These are phyloP conservation scores for Botryotinia narcissicola DNA, from an alignment of 2,329 filamentous ascomycete species.

Conservation along the genomic window DNA sequence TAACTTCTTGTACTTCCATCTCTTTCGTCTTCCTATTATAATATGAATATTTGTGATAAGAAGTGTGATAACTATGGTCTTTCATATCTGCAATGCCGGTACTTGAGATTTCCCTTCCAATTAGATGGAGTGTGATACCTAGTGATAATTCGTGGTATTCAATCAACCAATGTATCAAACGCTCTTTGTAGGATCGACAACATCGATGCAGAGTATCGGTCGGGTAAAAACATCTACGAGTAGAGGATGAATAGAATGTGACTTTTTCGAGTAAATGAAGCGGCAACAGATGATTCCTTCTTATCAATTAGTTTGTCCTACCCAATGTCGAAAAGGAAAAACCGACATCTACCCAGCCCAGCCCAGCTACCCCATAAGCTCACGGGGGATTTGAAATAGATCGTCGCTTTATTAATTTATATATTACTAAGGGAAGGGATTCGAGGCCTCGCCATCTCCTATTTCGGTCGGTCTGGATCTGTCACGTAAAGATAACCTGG, in stretches of 20 bases:
- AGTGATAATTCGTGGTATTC: neutral
- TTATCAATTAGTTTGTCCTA: neutral
- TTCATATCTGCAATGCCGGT: slow-evolving; percentile 11
- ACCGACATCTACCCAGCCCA: neutral
- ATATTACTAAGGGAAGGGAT: neutral
- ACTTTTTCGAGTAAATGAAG: neutral
- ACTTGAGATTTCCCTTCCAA: neutral
- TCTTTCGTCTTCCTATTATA: neutral
- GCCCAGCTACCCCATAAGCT: neutral
- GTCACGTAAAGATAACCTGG: neutral
- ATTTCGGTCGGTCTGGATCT: slow-evolving; percentile 6
- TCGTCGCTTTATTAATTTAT: neutral
- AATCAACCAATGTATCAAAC: neutral
- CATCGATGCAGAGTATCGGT: neutral
- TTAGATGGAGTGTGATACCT: neutral
- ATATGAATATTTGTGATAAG: neutral
- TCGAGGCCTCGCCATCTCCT: slow-evolving; percentile 4
- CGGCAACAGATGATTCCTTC: neutral
- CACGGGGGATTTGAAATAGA: neutral
- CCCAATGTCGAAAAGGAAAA: neutral
- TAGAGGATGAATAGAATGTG: neutral
- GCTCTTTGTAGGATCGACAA: neutral
- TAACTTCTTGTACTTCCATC: neutral
- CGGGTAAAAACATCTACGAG: neutral
- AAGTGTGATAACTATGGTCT: neutral